Evolutionary conservation across 2,329 filamentous ascomycete species (phyloP).

Genomic region (Pseudogymnoascus sp.): DNA sequence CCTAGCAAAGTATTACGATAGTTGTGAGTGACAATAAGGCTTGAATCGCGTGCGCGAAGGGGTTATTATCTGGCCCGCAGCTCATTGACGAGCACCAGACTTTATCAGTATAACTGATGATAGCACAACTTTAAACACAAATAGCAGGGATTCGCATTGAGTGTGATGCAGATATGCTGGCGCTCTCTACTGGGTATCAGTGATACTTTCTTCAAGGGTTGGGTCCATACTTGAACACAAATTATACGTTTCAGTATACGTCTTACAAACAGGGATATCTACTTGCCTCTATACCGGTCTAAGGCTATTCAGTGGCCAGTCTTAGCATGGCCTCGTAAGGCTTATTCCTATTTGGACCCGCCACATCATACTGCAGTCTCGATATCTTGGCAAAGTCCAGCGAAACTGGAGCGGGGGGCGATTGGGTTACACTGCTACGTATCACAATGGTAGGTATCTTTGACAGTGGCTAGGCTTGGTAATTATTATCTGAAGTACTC

Average conservation of each 20-base stretch:
- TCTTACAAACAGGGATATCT: neutral
- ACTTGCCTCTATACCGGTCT: neutral
- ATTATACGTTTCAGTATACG: neutral
- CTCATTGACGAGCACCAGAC: neutral
- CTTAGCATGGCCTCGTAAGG: neutral
- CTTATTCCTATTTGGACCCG: neutral
- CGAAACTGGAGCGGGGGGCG: neutral
- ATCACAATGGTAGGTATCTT: neutral
- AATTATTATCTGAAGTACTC: neutral
- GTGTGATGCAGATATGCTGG: neutral
- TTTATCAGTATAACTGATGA: neutral
- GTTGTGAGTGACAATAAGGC: neutral
- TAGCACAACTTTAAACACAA: neutral
- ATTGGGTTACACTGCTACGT: neutral
- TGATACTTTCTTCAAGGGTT: neutral
- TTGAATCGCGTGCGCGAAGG: neutral
- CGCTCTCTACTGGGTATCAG: neutral
- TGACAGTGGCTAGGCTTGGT: neutral
- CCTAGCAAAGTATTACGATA: neutral
- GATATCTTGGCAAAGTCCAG: neutral
- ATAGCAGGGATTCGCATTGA: neutral
- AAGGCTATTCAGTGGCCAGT: too few relatives aligned
- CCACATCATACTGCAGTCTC: neutral
- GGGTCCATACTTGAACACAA: neutral
- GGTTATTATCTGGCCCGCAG: neutral